A percentile compares a stretch with the other conserved stretches of the same genome.
These are phyloP conservation scores for Anthracocystis setariae DNA, from an alignment of 1,284 basidiomycete genomes.

Conservation along the genomic window DNA sequence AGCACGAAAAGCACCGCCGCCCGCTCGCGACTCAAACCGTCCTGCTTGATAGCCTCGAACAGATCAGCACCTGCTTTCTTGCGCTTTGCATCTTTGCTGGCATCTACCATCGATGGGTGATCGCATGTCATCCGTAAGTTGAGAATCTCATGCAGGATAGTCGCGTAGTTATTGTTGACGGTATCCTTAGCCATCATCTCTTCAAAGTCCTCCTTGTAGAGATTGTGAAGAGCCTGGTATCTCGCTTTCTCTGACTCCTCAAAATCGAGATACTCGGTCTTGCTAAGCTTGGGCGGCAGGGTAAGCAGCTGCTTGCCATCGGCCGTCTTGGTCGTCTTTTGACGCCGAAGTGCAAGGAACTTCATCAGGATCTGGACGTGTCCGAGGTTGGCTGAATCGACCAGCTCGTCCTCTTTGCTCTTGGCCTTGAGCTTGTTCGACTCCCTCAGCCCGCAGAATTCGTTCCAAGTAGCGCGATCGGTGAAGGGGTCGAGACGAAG, in stretches of 20 bases:
- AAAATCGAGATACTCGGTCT: constrained; percentile 85
- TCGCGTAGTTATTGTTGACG: constrained; percentile 93
- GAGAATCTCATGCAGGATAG: constrained; percentile 84
- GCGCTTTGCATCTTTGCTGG: constrained; percentile 68
- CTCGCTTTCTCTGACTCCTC: constrained; percentile 82
- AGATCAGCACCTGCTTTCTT: constrained; percentile 73
- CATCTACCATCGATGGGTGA: constrained; percentile 87
- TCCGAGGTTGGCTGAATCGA: constrained; percentile 85
- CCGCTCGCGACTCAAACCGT: constrained; percentile 81
- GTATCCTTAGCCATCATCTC: constrained; percentile 88
- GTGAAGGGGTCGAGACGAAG: constrained; percentile 90
- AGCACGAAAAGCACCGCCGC: constrained; percentile 83
- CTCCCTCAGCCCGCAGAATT: constrained; percentile 88
- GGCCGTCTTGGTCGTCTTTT: constrained; percentile 85
- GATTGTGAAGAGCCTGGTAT: constrained; percentile 86
- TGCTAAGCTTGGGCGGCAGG: constrained; percentile 83
- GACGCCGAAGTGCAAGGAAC: constrained; percentile 92
- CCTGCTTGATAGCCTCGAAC: constrained; percentile 74
- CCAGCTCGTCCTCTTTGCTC: constrained; percentile 45
- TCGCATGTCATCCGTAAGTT: constrained; percentile 93
- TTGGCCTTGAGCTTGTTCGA: constrained; percentile 70
- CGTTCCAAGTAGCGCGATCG: constrained; percentile 91
- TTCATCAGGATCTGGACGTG: constrained; percentile 98
- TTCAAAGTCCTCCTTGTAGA: constrained; percentile 88
- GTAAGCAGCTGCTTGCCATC: constrained; percentile 86